Evolutionary conservation across 371 early-diverging fungal species (phyloP).

Genomic region (Mucor mucedo): DNA sequence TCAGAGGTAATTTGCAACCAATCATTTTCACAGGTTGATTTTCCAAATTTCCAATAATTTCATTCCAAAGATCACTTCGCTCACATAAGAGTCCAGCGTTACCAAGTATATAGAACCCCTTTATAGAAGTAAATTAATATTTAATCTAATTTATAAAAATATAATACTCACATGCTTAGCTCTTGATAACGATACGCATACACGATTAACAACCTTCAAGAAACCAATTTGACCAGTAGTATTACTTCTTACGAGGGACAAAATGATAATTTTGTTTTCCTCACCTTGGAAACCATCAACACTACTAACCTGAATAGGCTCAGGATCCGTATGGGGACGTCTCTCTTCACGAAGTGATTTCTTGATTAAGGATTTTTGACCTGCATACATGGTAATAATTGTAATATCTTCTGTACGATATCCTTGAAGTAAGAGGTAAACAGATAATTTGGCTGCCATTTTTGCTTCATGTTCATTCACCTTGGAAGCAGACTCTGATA

Average conservation of each 20-base stretch:
- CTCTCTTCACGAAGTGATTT: slow-evolving; percentile 44
- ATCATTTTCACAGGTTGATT: slow-evolving; percentile 32
- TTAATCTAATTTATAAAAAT: not conserved
- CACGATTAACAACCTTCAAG: slow-evolving; percentile 71
- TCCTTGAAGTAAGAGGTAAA: slow-evolving; percentile 65
- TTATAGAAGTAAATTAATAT: not conserved
- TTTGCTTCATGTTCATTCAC: slow-evolving; percentile 64
- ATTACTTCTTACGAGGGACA: slow-evolving; percentile 73
- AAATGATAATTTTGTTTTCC: slow-evolving; percentile 75
- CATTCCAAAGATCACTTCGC: slow-evolving; percentile 66
- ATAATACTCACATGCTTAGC: slow-evolving; percentile 57
- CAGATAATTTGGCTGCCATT: slow-evolving; percentile 58
- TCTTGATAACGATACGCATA: slow-evolving; percentile 80
- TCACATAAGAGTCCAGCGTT: slow-evolving; percentile 59
- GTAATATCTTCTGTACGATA: slow-evolving; percentile 53
- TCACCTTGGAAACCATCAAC: slow-evolving; percentile 86
- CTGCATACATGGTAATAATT: slow-evolving; percentile 68
- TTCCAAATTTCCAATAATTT: slow-evolving; percentile 47
- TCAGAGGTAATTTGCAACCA: slow-evolving; percentile 50
- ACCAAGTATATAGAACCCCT: slow-evolving; percentile 80
- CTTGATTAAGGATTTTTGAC: slow-evolving; percentile 55
- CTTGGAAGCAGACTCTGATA: slow-evolving; percentile 60
- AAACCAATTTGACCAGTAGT: slow-evolving; percentile 72
- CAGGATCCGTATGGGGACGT: slow-evolving; percentile 28
- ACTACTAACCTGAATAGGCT: slow-evolving; percentile 62